These are phyloP conservation scores for Euptelea pleiosperma DNA, from an alignment of 164 flowering plant species.

Conservation along the genomic window DNA sequence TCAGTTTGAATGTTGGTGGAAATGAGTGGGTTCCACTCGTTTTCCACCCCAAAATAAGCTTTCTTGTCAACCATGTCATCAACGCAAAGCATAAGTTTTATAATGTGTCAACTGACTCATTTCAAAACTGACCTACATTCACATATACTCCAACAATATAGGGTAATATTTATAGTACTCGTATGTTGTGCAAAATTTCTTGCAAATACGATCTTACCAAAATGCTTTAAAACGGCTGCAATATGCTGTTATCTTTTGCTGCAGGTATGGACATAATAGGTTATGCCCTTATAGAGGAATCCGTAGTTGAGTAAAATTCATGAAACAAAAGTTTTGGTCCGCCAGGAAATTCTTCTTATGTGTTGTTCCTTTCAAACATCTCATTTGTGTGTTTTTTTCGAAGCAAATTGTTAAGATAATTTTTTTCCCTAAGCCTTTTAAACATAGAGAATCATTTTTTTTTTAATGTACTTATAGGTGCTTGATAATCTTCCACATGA, in stretches of 20 bases:
- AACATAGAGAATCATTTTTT: background rate
- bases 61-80: too few relatives aligned
- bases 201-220: too few relatives aligned
- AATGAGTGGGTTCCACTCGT: too few relatives aligned
- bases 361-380: background rate
- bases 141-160: too few relatives aligned
- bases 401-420: background rate
- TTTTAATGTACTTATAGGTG: slow-evolving; percentile 52
- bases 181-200: too few relatives aligned
- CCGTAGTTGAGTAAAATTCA: background rate
- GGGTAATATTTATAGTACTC: too few relatives aligned
- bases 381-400: background rate
- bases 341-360: background rate
- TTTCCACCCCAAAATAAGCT: too few relatives aligned
- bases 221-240: too few relatives aligned
- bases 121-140: too few relatives aligned
- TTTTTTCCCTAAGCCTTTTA: background rate
- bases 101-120: too few relatives aligned
- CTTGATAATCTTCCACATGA: slow-evolving; percentile 99
- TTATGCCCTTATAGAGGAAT: background rate
- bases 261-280: background rate
- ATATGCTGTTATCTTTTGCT: background rate
- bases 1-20: too few relatives aligned
- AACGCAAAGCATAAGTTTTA: too few relatives aligned
- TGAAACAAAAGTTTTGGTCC: background rate